A percentile compares a stretch with the other conserved stretches of the same genome.
These are phyloP conservation scores for Rhizopogon roseolus DNA, from an alignment of 768 basidiomycete genomes.

Conservation along the genomic window DNA sequence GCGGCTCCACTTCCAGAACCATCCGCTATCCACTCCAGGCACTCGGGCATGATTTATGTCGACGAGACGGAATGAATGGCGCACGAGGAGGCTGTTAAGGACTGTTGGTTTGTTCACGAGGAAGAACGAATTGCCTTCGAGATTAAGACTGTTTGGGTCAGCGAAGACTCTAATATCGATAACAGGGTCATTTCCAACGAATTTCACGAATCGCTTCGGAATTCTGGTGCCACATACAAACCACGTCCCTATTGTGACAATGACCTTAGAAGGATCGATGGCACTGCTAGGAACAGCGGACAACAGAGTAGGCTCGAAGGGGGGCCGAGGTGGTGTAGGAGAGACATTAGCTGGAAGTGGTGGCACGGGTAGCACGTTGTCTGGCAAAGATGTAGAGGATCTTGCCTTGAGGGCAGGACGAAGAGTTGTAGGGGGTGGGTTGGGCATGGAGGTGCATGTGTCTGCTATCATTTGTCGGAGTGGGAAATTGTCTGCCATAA, in stretches of 20 bases:
- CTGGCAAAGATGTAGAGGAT: conserved; percentile 18
- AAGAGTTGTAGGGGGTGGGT: conserved; percentile 26
- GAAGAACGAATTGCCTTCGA: conserved; percentile 17
- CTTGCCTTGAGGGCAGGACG: conserved; percentile 33
- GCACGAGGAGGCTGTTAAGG: conserved; percentile 1
- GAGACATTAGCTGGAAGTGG: conserved; percentile 43
- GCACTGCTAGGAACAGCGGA: conserved; percentile 45
- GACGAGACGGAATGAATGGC: neutral
- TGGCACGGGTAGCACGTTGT: conserved; percentile 43
- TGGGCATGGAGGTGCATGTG: conserved; percentile 27
- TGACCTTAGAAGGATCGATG: conserved; percentile 54
- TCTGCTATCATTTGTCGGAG: conserved; percentile 29
- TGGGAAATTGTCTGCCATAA: neutral
- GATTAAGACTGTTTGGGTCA: neutral
- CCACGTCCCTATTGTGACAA: conserved; percentile 67
- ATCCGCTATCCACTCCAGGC: neutral
- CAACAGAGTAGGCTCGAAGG: conserved; percentile 65
- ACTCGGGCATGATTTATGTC: neutral
- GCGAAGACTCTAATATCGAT: neutral
- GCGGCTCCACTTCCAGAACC: neutral
- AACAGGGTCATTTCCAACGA: neutral
- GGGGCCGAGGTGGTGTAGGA: conserved; percentile 41
- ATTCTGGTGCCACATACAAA: conserved; percentile 17
- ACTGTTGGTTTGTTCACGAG: conserved; percentile 11
- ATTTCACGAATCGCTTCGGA: neutral